These are phyloP conservation scores for Cercophora newfieldiana DNA, from an alignment of 495 filamentous ascomycete species.

Conservation along the genomic window DNA sequence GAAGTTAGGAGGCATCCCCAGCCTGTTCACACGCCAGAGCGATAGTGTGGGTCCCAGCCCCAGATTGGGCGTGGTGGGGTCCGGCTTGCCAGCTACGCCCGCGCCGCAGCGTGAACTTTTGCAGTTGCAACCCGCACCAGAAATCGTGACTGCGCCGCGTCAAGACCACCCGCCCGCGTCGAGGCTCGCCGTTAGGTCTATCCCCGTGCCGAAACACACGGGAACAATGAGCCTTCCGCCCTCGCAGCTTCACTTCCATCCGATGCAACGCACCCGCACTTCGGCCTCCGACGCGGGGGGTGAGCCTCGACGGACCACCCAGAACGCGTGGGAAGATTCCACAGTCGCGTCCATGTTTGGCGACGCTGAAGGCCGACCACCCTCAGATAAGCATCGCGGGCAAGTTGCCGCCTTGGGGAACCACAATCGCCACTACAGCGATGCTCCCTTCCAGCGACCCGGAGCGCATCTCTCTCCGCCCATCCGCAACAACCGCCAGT, in stretches of 20 bases:
- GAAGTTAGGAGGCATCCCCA: constrained; percentile 32
- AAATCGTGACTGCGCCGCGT: constrained; percentile 28
- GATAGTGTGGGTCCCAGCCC: constrained; percentile 26
- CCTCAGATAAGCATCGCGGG: constrained; percentile 31
- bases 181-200: constrained; percentile 25
- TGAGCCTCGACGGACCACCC: constrained; percentile 19
- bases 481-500: constrained; percentile 15
- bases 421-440: constrained; percentile 32
- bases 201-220: constrained; percentile 27
- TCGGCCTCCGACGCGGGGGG: constrained; percentile 32
- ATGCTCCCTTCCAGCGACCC: constrained; percentile 19
- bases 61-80: constrained; percentile 26
- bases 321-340: constrained; percentile 42
- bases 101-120: constrained; percentile 19
- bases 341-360: constrained; percentile 40
- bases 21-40: constrained; percentile 29
- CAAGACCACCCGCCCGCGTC: constrained; percentile 20
- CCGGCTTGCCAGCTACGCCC: constrained; percentile 23
- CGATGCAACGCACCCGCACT: constrained; percentile 34
- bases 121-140: constrained; percentile 32
- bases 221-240: constrained; percentile 24
- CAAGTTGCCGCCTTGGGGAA: constrained; percentile 4
- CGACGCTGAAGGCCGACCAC: constrained; percentile 32
- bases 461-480: constrained; percentile 9
- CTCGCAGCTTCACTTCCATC: constrained; percentile 28